These are phyloP conservation scores for Zostera marina DNA, from an alignment of 116 monocot genomes.

Conservation along the genomic window DNA sequence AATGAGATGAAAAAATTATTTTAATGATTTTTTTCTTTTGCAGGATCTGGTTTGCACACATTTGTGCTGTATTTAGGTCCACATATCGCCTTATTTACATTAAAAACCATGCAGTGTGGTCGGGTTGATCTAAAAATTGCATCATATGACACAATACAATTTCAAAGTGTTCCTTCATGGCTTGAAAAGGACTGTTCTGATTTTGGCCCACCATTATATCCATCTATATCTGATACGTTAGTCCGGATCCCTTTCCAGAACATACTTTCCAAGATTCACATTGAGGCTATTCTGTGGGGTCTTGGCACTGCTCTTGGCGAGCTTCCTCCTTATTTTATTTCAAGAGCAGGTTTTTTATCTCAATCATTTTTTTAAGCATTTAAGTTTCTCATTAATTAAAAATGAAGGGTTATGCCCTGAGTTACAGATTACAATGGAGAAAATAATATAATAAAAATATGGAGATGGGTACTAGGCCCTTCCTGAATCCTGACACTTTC, in stretches of 20 bases:
- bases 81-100: conserved; percentile 80
- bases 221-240: conserved; percentile 21
- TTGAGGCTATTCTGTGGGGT: conserved; percentile 95
- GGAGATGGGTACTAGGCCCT: too few species aligned
- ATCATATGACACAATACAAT: conserved; percentile 87
- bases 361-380: background rate
- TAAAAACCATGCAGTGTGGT: conserved; percentile 80
- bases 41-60: conserved; percentile 97
- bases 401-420: too few species aligned
- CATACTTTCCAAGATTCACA: conserved; percentile 62
- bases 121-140: conserved; percentile 77
- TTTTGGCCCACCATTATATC: conserved; percentile 71
- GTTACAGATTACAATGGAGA: too few species aligned
- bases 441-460: too few species aligned
- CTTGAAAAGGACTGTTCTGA: conserved; percentile 66
- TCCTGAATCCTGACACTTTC: too few species aligned
- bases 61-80: conserved; percentile 93
- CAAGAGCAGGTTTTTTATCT: conserved; percentile 58
- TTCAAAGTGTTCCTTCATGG: conserved; percentile 71
- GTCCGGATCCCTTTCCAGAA: conserved; percentile 57
- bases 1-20: too few species aligned
- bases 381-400: too few species aligned
- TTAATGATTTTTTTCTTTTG: conserved; percentile 1
- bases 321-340: conserved; percentile 96
- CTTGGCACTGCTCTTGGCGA: conserved; percentile 93